Conservation (phyloP, 495 filamentous ascomycete genomes). For the Aspergillus panamensis region DNA sequence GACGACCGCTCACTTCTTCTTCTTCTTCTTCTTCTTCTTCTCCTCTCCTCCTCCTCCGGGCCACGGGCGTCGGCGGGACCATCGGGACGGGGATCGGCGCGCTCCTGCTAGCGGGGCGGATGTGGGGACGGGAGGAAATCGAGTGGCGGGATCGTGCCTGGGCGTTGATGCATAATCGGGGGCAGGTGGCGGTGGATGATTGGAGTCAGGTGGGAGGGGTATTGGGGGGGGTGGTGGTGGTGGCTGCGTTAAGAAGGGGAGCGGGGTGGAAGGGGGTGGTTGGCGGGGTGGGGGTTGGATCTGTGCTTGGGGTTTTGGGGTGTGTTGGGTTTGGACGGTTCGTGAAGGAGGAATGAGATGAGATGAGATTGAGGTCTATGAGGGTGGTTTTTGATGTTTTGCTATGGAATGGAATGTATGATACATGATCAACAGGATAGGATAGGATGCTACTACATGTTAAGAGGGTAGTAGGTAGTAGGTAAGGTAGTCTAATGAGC, state of each 20-base stretch:
- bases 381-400: too few species aligned
- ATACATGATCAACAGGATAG: too few species aligned
- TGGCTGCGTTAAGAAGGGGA: slow-evolving; percentile 22
- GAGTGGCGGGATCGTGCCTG: slow-evolving; percentile 63
- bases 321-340: slow-evolving; percentile 21
- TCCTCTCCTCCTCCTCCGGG: slow-evolving; percentile 38
- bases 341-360: background rate
- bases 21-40: too few species aligned
- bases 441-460: too few species aligned
- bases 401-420: too few species aligned
- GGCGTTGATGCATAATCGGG: slow-evolving; percentile 51
- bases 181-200: slow-evolving; percentile 52
- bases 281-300: slow-evolving; percentile 36
- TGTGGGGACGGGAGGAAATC: slow-evolving; percentile 54
- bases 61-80: slow-evolving; percentile 27
- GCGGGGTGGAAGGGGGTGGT: slow-evolving; percentile 28
- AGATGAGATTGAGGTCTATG: too few species aligned
- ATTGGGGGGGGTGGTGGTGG: slow-evolving; percentile 19
- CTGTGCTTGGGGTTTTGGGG: slow-evolving; percentile 32
- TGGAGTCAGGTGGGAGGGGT: slow-evolving; percentile 42
- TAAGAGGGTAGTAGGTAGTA: too few species aligned
- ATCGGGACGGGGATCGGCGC: slow-evolving; percentile 29
- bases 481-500: too few species aligned
- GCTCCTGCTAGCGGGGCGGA: slow-evolving; percentile 38
- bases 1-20: slow-evolving; percentile 13